Evolutionary conservation across 306 rosid species (phyloP).

Genomic region (Astragalus glycyphyllos): DNA sequence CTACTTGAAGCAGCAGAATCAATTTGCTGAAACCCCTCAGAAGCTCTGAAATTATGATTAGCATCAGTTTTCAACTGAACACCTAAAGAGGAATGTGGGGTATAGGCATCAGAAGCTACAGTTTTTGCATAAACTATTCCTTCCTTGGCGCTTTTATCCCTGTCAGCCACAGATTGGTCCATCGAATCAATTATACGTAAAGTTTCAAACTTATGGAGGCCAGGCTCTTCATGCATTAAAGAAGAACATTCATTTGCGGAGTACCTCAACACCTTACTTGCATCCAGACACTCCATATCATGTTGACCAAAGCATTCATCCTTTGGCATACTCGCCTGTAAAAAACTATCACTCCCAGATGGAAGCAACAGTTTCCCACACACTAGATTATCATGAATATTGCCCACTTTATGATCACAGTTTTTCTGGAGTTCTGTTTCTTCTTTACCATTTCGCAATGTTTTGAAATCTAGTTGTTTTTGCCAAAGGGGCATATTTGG

Average conservation of each 20-base stretch:
- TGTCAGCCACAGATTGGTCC: conserved; percentile 35
- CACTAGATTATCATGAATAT: conserved; percentile 43
- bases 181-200: conserved; percentile 42
- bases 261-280: conserved; percentile 24
- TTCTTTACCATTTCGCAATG: conserved; percentile 39
- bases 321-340: conserved; percentile 37
- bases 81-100: conserved; percentile 23
- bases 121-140: conserved; percentile 26
- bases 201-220: conserved; percentile 38
- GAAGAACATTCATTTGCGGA: conserved; percentile 39
- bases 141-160: conserved; percentile 30
- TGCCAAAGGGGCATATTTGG: conserved; percentile 43
- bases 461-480: conserved; percentile 45
- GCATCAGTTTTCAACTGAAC: conserved; percentile 41
- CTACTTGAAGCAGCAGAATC: conserved; percentile 45
- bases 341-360: conserved; percentile 42
- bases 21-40: conserved; percentile 42
- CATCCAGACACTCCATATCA: conserved; percentile 38
- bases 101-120: conserved; percentile 42
- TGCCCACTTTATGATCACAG: conserved; percentile 41
- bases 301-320: conserved; percentile 46
- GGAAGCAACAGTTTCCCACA: conserved; percentile 46
- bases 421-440: conserved; percentile 42
- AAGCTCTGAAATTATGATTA: conserved; percentile 29
- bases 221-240: conserved; percentile 32